Percentiles rank a stretch among this genome's conserved stretches.
Conservation (phyloP, 2,329 filamentous ascomycete species). For the Boeremia lycopersici region DNA sequence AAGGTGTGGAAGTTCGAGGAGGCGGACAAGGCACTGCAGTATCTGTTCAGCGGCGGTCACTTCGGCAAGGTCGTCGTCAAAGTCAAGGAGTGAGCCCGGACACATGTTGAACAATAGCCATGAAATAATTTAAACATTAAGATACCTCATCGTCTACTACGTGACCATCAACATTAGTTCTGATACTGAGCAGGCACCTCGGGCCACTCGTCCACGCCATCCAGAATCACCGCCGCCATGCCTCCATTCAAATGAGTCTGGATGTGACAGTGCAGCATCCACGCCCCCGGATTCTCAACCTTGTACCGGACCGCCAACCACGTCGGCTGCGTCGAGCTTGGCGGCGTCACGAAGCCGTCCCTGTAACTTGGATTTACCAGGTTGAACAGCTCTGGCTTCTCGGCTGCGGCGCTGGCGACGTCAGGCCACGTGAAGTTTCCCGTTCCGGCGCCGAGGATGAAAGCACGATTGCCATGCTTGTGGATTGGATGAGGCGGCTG, state of each 20-base stretch:
- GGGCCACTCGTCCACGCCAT: constrained; percentile 57
- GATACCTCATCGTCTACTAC: not conserved
- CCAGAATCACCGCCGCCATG: constrained; percentile 56
- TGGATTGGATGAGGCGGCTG: constrained; percentile 67
- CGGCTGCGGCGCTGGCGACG: constrained; percentile 58
- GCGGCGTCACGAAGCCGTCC: constrained; percentile 55
- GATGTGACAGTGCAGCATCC: constrained; percentile 59
- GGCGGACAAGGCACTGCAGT: constrained; percentile 35
- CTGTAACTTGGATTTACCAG: constrained; percentile 60
- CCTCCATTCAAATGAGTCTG: constrained; percentile 55
- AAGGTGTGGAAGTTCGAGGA: constrained; percentile 47
- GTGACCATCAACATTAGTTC: constrained; percentile 8
- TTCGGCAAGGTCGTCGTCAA: constrained; percentile 49
- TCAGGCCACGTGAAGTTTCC: constrained; percentile 58
- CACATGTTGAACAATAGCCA: not conserved
- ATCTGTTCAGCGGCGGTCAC: constrained; percentile 43
- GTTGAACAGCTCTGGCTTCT: constrained; percentile 60
- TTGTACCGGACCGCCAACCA: constrained; percentile 57
- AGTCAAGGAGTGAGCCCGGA: constrained; percentile 26
- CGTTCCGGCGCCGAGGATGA: constrained; percentile 59
- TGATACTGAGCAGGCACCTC: constrained; percentile 31
- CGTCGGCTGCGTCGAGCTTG: constrained; percentile 20
- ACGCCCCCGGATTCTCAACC: constrained; percentile 54
- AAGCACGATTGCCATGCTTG: constrained; percentile 69
- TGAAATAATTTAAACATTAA: not conserved